Evolutionary conservation across 2,329 filamentous ascomycete genomes (phyloP).

Genomic region (Tolypocladium ophioglossoides): DNA sequence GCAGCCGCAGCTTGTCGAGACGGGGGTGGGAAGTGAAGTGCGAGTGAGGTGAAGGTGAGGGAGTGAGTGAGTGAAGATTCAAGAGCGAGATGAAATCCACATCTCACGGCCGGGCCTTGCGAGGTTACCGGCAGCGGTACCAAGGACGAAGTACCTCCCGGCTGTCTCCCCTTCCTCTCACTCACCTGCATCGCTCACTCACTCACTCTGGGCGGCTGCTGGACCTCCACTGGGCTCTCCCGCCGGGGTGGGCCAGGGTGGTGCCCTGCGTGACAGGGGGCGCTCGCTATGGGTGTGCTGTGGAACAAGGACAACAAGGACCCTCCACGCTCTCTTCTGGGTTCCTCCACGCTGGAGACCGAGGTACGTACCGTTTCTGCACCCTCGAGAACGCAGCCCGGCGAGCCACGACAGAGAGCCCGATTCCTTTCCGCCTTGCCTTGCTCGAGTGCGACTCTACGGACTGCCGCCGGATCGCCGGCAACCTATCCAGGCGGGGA

Average conservation of each 20-base stretch:
- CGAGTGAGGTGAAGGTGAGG: slow-evolving; percentile 7
- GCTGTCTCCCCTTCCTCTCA: background rate
- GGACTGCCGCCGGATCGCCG: background rate
- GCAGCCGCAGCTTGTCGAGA: background rate
- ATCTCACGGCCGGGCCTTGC: slow-evolving; percentile 3
- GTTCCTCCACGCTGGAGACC: background rate
- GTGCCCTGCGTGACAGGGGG: background rate
- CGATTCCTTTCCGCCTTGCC: background rate
- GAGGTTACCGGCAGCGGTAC: background rate
- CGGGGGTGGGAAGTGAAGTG: background rate
- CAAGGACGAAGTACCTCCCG: background rate
- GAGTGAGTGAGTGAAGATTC: slow-evolving; percentile 14
- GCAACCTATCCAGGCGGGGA: background rate
- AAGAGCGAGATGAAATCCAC: slow-evolving; percentile 14
- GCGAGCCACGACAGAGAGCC: background rate
- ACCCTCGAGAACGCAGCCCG: background rate
- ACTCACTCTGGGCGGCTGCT: background rate
- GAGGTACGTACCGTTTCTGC: background rate
- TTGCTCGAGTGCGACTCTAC: background rate
- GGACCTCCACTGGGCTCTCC: background rate
- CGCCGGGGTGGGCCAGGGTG: slow-evolving; percentile 1
- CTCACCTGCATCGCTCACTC: background rate
- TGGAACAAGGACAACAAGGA: background rate
- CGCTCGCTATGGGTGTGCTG: background rate
- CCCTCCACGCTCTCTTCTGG: background rate